phyloP scores from a whole-genome alignment of 257 asterid genomes.

The Solanum arcanum region DNA sequence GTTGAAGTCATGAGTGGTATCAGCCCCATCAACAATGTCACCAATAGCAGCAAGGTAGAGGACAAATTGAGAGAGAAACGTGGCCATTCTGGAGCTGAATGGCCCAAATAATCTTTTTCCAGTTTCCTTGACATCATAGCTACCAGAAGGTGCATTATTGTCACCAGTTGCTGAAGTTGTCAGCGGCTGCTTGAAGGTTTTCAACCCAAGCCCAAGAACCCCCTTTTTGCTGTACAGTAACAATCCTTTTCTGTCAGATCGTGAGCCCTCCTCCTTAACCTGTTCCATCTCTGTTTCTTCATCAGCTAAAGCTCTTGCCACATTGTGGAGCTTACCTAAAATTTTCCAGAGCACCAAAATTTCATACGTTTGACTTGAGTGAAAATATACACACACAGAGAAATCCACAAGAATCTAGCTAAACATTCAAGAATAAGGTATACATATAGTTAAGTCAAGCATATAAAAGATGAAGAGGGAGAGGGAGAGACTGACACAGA shows the following conservation, averaged over 20 bases:
- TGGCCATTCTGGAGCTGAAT: conserved; percentile 57
- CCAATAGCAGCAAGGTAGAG: conserved; percentile 97
- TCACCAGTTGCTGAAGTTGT: conserved; percentile 41
- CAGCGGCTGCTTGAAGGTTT: conserved; percentile 41
- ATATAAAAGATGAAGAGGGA: not conserved
- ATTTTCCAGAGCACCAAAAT: not conserved
- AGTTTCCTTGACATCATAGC: conserved; percentile 68
- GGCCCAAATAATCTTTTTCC: conserved; percentile 77
- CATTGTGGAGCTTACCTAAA: conserved; percentile 90
- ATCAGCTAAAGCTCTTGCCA: conserved; percentile 95
- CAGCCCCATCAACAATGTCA: conserved; percentile 99
- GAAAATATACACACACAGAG: not conserved
- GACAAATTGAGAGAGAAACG: conserved; percentile 89
- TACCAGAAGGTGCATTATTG: conserved; percentile 37
- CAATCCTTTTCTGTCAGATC: conserved; percentile 46
- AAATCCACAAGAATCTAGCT: not conserved
- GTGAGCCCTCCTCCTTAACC: conserved; percentile 42
- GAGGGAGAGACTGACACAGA: not conserved
- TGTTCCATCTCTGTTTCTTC: conserved; percentile 78
- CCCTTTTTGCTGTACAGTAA: conserved; percentile 47
- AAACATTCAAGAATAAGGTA: not conserved
- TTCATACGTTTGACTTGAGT: not conserved
- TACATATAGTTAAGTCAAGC: not conserved
- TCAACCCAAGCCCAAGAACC: conserved; percentile 84
- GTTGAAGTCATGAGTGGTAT: conserved; percentile 97